Base-by-base conservation (phyloP, 2,329 filamentous ascomycete genomes). In the Cladorrhinum sp. region DNA sequence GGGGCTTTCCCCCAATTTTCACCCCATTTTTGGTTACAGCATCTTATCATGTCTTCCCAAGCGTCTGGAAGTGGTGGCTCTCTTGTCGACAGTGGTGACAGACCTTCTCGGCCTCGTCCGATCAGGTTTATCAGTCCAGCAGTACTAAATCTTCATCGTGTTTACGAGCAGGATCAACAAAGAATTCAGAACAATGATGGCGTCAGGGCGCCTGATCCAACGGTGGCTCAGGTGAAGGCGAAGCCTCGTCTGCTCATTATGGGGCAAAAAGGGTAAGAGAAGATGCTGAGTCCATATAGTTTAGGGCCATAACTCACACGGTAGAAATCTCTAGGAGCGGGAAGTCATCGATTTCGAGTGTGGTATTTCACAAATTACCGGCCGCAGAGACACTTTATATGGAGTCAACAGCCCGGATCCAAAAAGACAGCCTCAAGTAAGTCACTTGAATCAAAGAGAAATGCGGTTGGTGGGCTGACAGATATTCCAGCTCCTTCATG, bases 361-460 rank as follows among this genome's bases (percentile, higher is more conserved):
- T 99, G 52, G 93, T 99, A n/a, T 98, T 99, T 71, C 93, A 98
- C 76, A 99, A 99, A 74, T 87, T 98, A 72, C 92, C 93, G 2
- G 93, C 95, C 1, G 96, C 91, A 68, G 96, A 99, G 78, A 98
- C 95, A 0, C 78, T 99, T 16, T 99, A 96, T 70, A 83, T 99
- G 18, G 95, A 98, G 74, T 96, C 95, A 0, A 99, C 95, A 3
- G 93, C 92, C 9, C 85, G 91, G 29, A 96, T 98, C 65, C 92
- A 96, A 71, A 96, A 96, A 72, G 92, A 97, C 68, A 91, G 90
- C 2, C 93, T 98, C 81, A 91, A 95, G 93, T 97, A 75, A 77
- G 91, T 79, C 2, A 3, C 16, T 22, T 48, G 2, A 25, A 20
- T 36, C 48, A 18, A 16, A 18, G 25, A 9, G 18, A 18, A 18